These are phyloP conservation scores for Lachnellula cervina DNA, from an alignment of 2,329 filamentous ascomycete species.

Conservation along the genomic window DNA sequence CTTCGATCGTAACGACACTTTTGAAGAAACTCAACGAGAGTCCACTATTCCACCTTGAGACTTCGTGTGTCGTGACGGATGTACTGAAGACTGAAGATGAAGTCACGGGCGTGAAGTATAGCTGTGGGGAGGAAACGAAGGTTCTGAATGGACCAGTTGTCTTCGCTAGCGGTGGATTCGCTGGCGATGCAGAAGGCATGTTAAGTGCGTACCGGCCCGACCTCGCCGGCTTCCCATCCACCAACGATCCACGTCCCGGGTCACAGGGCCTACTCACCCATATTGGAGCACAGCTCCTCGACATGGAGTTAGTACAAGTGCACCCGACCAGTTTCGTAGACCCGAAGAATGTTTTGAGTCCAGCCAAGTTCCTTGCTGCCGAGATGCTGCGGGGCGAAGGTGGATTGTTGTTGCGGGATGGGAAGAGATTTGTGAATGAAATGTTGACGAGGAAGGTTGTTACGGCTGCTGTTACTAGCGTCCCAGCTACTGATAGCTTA, in stretches of 20 bases:
- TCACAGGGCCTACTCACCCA: constrained; percentile 42
- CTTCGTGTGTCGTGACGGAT: constrained; percentile 47
- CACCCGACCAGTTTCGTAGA: constrained; percentile 63
- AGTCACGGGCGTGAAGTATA: constrained; percentile 51
- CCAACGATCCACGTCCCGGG: constrained; percentile 55
- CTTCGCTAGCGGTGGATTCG: constrained; percentile 59
- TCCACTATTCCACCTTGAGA: constrained; percentile 47
- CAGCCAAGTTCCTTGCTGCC: constrained; percentile 58
- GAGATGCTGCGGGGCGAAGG: constrained; percentile 60
- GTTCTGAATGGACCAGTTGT: constrained; percentile 50
- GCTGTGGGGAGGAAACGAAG: constrained; percentile 26
- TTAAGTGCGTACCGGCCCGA: constrained; percentile 54
- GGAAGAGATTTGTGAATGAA: constrained; percentile 57
- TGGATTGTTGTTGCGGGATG: constrained; percentile 48
- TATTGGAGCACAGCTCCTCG: constrained; percentile 37
- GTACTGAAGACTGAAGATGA: constrained; percentile 36
- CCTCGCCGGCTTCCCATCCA: constrained; percentile 54
- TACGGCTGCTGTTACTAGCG: constrained; percentile 46
- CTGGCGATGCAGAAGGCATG: constrained; percentile 54
- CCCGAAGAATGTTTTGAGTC: constrained; percentile 38
- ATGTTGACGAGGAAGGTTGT: constrained; percentile 54
- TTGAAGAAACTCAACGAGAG: constrained; percentile 46
- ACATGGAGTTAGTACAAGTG: constrained; percentile 53
- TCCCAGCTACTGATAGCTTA: constrained; percentile 26
- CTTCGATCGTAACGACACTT: constrained; percentile 51